Base-by-base conservation (phyloP, 1,284 basidiomycete genomes). In the Irpex lacteus region DNA sequence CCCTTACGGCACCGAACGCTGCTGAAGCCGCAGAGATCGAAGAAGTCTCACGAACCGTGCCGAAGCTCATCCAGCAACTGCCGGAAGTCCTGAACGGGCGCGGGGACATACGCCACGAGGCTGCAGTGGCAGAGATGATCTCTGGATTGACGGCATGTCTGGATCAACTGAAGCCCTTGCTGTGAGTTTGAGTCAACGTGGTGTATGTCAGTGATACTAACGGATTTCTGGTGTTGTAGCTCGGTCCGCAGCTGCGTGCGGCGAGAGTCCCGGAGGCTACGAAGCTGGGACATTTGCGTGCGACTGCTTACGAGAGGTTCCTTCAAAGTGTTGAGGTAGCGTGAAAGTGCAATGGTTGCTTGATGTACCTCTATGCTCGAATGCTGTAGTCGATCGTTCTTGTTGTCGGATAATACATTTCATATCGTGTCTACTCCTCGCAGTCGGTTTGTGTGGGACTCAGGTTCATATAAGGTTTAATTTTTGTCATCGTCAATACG, bases 61-160 rank as follows among this genome's bases (percentile, higher is more conserved):
- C 91, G 1, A 86, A 83, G 69, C 78, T 94, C 18, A 84, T 95
- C 60, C 81, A 82, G 5, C 77, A 90, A 26, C 76, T 96, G 1
- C 92, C 94, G 0, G 88, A 91, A 62, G 79, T 93, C 1, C 75
- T 90, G 36, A 79, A 83, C 59, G 78, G 85, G 65, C 81, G 82
- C 13, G 75, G 78, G 21, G 86, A 92, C 68, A 75, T 82, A 15
- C 81, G 86, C 57, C 89, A 91, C 71, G 81, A 77, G 59, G 89
- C 89, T 9, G 91, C 92, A 1, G 73, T 92, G 37, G 83, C 88
- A 26, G 88, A 89, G 69, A 94, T 94, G 88, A 84, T 88, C 49
- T 81, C 83, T 2, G 82, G 81, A 13, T 73, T 95, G 65, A 83
- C 91, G 59, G 76, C 76, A 36, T 78, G 85, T 47, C 80, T 89